Evolutionary conservation across 495 filamentous ascomycete species (phyloP), one percentile per base, ranked within the genome.

Genomic region (Eremomyces bilateralis): DNA sequence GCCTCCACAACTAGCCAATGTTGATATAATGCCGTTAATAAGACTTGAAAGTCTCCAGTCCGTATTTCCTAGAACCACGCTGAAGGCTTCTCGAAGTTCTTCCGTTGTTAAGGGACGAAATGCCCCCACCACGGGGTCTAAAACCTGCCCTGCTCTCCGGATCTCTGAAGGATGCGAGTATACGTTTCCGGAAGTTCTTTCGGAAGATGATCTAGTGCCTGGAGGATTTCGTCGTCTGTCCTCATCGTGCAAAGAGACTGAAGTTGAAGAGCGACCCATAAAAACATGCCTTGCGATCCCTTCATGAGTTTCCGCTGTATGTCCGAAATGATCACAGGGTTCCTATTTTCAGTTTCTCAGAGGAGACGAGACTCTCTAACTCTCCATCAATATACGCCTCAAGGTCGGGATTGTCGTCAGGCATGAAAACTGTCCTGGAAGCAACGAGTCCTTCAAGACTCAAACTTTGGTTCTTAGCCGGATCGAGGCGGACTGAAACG

Each of bases 181-280:
- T 59, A 62, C 3, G 53, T 61, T 31, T 51, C 46, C 16, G 50
- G 42, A 8, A 62, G 46, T 34, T 57, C 50, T 31, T 53, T 51
- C 11, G 60, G 59, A 18, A 62, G 53, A 42, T 59, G 43, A 8
- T 31, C 34, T 20, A 64, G 39, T 6, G 57, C 49, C 22, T 46
- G 27, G 2, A 53, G 53, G 39, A 64, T 61, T 1, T 37, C 53
- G 3, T 53, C 32, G 38, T 64, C 59, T 16, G 55, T 60, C 29
- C 51, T 45, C 48, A 48, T 49, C 4, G 25, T 35, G 34, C 57
- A 61, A 11, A 62, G 29, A 16, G 43, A 38, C 21, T 58, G 43
- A 33, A 62, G 57, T 41, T 64, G 57, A 22, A 62, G 49, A 34
- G 47, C 50, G 10, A 57, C 59, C 60, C 59, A 63, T 21, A 61